Base-by-base conservation (phyloP, 371 early-diverging fungal species). In the Basidiobolus meristosporus region DNA sequence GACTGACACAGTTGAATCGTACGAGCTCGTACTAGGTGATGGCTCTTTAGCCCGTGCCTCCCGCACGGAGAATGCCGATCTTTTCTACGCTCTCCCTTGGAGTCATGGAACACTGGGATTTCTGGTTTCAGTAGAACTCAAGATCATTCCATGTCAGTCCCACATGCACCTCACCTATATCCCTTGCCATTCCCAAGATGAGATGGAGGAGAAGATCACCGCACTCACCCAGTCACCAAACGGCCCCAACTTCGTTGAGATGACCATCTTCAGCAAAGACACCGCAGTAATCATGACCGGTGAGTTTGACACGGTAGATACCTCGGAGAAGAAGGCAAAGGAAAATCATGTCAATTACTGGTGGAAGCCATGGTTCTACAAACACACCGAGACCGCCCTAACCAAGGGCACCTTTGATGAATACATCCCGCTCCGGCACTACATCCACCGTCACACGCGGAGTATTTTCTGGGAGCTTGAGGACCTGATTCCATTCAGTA, bases 371-470 rank as follows among this genome's bases (percentile, higher is more conserved):
- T 63, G 63, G 59, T 59, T 59, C 59, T 54, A 52, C 52, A 45
- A 44, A 31, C 63, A 63, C 48, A 53, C 45, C 31, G 51, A 51
- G 34, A 22, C 43, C 16, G 50, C 43, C 46, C 34, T 58, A 31
- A 17, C 30, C 11, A 51, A 43, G 31, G 51, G 52, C 38, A 41
- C 45, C 31, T 41, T 31, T 20, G 55, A 52, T 26, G 63, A 63
- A 43, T 63, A 53, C 48, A 47, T 63, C 20, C 63, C 63, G 6
- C 44, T 63, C 31, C 51, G 63, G 34, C 54, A 63, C 43, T 63
- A 63, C 49, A 52, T 50, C 43, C 63, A 63, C 47, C 54, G 63
- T 19, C 63, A 63, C 50, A 59, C 63, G 16, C 54, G 59, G n/a
- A 51, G 53, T 32, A 44, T 62, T 19, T 62, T 56, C 54, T 62